These are phyloP conservation scores for Fusarium penzigii DNA, from an alignment of 2,329 filamentous ascomycete species.

Conservation along the genomic window DNA sequence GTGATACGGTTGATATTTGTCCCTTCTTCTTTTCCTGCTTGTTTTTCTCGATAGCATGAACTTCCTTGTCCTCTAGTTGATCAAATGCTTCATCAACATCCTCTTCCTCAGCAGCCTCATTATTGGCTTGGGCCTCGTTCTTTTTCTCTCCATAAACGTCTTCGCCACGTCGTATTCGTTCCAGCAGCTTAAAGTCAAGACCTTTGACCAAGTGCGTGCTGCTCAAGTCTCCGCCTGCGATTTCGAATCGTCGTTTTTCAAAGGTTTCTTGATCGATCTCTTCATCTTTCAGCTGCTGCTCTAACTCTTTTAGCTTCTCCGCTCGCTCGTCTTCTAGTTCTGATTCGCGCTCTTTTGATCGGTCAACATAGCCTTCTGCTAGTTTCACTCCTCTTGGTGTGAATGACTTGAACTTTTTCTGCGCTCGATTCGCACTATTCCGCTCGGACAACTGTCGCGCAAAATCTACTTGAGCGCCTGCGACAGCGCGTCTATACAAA, in stretches of 20 bases:
- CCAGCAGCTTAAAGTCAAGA: conserved; percentile 79
- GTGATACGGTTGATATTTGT: conserved; percentile 54
- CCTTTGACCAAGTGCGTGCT: conserved; percentile 92
- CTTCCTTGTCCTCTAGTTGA: conserved; percentile 54
- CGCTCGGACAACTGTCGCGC: conserved; percentile 81
- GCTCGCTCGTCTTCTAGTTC: conserved; percentile 57
- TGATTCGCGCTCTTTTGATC: conserved; percentile 65
- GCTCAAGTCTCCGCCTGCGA: conserved; percentile 77
- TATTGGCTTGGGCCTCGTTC: conserved; percentile 29
- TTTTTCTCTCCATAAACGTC: conserved; percentile 55
- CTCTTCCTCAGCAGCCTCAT: conserved; percentile 29
- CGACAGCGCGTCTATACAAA: conserved; percentile 61
- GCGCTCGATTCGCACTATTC: conserved; percentile 53
- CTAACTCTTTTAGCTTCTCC: conserved; percentile 72
- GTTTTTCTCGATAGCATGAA: conserved; percentile 54
- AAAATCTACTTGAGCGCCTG: conserved; percentile 64
- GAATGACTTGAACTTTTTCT: conserved; percentile 76
- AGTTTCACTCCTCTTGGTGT: conserved; percentile 83
- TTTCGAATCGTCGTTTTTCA: conserved; percentile 71
- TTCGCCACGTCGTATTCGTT: conserved; percentile 69
- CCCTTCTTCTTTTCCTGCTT: conserved; percentile 60
- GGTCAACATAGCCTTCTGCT: conserved; percentile 80
- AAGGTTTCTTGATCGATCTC: conserved; percentile 82
- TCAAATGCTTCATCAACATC: conserved; percentile 68
- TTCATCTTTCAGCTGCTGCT: conserved; percentile 78